Evolutionary conservation across 148 eudicot genomes (phyloP).

Genomic region (Nepenthes gracilis): DNA sequence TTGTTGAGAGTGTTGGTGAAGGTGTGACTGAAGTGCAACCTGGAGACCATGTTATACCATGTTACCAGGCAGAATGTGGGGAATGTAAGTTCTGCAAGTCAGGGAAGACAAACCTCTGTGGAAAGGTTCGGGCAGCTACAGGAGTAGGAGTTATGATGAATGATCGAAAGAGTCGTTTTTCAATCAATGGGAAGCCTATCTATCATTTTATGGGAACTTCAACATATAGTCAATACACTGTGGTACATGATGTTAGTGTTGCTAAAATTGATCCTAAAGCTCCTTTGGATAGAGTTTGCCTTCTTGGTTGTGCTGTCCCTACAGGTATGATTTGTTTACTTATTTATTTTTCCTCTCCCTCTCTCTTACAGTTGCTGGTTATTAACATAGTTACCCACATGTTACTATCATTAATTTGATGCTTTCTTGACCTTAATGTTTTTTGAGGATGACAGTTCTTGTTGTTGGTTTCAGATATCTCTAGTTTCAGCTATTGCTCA

Average conservation of each 20-base stretch:
- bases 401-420: too few species aligned
- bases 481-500: too few species aligned
- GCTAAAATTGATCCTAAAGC: constrained; percentile 93
- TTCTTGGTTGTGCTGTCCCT: constrained; percentile 98
- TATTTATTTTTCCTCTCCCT: background rate
- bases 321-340: constrained; percentile 38
- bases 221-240: constrained; percentile 97
- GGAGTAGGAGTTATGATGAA: constrained; percentile 98
- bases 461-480: too few species aligned
- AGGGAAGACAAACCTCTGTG: constrained; percentile 98
- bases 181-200: constrained; percentile 76
- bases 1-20: constrained; percentile 98
- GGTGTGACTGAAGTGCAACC: constrained; percentile 95
- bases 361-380: background rate
- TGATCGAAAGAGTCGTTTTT: constrained; percentile 91
- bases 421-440: too few species aligned
- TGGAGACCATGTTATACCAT: constrained; percentile 98
- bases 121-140: constrained; percentile 88
- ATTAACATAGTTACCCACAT: too few species aligned
- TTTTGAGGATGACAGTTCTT: too few species aligned
- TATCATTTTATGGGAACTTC: constrained; percentile 99
- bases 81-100: constrained; percentile 99
- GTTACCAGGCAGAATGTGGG: constrained; percentile 97
- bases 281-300: constrained; percentile 97
- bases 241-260: constrained; percentile 98